A percentile compares a stretch with the other conserved stretches of the same genome.
Evolutionary conservation across 176 grass and related monocot species (phyloP).

Genomic region (Otatea glauca): DNA sequence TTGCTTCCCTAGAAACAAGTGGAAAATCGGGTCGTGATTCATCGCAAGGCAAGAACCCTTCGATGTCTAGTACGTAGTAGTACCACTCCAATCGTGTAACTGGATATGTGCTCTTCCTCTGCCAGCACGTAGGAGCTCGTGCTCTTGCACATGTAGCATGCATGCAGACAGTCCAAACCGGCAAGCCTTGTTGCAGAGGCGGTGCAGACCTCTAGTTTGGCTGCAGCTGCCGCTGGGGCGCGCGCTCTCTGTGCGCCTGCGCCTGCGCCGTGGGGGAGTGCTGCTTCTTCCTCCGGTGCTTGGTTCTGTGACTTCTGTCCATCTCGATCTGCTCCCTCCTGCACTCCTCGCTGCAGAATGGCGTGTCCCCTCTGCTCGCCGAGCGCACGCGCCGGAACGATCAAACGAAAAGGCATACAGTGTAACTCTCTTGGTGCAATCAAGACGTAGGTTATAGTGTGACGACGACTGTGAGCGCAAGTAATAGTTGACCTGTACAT

Average conservation of each 20-base stretch:
- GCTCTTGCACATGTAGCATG: neutral
- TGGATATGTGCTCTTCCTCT: slow-evolving; percentile 31
- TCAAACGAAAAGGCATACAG: neutral
- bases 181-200: neutral
- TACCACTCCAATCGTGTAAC: slow-evolving; percentile 22
- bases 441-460: neutral
- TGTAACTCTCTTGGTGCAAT: neutral
- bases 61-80: neutral
- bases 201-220: slow-evolving; percentile 36
- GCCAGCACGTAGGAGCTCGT: slow-evolving; percentile 27
- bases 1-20: slow-evolving; percentile 7
- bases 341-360: slow-evolving; percentile 97
- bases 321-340: slow-evolving; percentile 83
- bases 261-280: slow-evolving; percentile 35
- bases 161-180: neutral
- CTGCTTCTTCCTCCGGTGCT: slow-evolving; percentile 63
- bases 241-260: slow-evolving; percentile 32
- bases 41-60: neutral
- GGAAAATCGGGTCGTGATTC: neutral
- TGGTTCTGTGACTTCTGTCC: slow-evolving; percentile 48
- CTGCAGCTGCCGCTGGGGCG: slow-evolving; percentile 42
- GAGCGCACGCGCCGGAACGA: neutral
- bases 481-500: slow-evolving; percentile 50
- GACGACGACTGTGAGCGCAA: neutral
- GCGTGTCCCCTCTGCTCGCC: slow-evolving; percentile 71